Percentiles rank a stretch among this genome's conserved stretches.
phyloP scores from a whole-genome alignment of 225 moss, liverwort and hornwort species.

The Anthoceros angustus region DNA sequence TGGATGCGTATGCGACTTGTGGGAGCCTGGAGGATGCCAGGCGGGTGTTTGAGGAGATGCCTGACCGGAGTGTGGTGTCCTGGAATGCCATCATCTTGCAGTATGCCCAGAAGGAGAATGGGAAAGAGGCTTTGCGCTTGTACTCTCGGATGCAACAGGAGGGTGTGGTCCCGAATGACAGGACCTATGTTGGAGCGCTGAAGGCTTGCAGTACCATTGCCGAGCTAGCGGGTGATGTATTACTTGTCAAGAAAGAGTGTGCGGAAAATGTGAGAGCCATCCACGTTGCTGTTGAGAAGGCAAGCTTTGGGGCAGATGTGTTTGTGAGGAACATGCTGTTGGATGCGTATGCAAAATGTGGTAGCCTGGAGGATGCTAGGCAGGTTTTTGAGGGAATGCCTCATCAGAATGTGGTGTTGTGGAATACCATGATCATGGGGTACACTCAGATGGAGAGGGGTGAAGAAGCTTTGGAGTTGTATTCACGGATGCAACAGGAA shows the following conservation, averaged over 20 bases:
- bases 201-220: conserved; percentile 4
- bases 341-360: conserved; percentile 4
- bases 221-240: not conserved
- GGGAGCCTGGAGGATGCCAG: conserved; percentile 1
- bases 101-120: not conserved
- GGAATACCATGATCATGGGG: not conserved
- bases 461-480: conserved; percentile 1
- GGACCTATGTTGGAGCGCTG: not conserved
- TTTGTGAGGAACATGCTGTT: not conserved
- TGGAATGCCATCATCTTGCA: not conserved
- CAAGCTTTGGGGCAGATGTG: not conserved
- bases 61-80: not conserved
- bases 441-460: not conserved
- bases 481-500: not conserved
- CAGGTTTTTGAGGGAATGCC: not conserved
- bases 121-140: not conserved
- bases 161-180: not conserved
- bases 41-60: not conserved
- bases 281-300: not conserved
- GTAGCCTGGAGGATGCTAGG: conserved; percentile 1
- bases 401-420: not conserved
- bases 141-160: not conserved
- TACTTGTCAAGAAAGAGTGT: not conserved
- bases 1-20: not conserved
- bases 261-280: not conserved